Evolutionary conservation across 768 basidiomycete genomes (phyloP), one percentile per base, ranked within the genome.

Genomic region (Clavulina sp.): DNA sequence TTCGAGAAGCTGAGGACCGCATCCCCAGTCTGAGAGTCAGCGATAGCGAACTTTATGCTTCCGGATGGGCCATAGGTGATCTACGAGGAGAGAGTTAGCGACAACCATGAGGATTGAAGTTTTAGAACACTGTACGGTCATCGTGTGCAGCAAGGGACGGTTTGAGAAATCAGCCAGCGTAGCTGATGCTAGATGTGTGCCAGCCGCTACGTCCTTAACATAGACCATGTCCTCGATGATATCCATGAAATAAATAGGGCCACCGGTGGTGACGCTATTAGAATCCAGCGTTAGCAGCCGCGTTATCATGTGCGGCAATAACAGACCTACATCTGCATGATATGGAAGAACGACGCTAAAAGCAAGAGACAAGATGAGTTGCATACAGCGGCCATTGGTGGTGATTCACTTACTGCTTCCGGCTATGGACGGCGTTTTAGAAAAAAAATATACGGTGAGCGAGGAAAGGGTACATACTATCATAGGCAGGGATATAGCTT

Each of bases 281-380:
- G 24, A 24, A 38, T 13, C 21, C 36, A 38, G 36, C 13, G 26
- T 13, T 46, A 24, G 13, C 43, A 28, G 13, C 43, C 13, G 43
- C 13, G 13, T 21, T 13, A 13, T 21, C 13, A 38, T 38, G 13
- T 21, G 36, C 13, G 21, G 13, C 13, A 38, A 38, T 13, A 38
- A n/a, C n/a, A n/a, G n/a, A 13, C 43, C 13, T 13, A 51, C 48
- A 52, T 44, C 23, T 52, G 51, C 51, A 52, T 52, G 23, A 40
- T 48, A 23, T 52, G 51, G 51, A 52, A 52, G 51, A 52, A 52
- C 29, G 16, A 28, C 13, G 43, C n/a, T n/a, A n/a, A n/a, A n/a
- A n/a, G n/a, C n/a, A n/a, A n/a, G n/a, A n/a, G n/a, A n/a, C n/a
- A n/a, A n/a, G n/a, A n/a, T n/a, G n/a, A n/a, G n/a, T n/a, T n/a